phyloP scores from a whole-genome alignment of 768 basidiomycete species.

The Xerocomellus dryophilus region DNA sequence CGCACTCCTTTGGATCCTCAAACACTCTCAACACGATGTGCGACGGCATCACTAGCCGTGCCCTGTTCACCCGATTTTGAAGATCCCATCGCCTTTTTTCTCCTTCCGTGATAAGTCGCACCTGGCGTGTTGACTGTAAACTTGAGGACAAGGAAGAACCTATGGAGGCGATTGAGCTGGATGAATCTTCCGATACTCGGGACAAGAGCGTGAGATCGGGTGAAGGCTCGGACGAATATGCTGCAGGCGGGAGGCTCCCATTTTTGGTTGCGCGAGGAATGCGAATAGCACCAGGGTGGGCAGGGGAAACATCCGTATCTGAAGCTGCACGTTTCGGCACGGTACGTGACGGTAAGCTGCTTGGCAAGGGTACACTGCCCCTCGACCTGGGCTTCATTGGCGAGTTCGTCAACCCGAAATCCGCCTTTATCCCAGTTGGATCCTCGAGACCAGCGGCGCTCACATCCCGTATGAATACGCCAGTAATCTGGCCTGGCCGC shows the following conservation, averaged over 20 bases:
- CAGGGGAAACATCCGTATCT: slow-evolving; percentile 16
- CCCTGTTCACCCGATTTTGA: slow-evolving; percentile 62
- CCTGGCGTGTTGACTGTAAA: slow-evolving; percentile 4
- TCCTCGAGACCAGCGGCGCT: slow-evolving; percentile 48
- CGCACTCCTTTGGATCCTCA: slow-evolving; percentile 64
- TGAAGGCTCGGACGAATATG: slow-evolving; percentile 10
- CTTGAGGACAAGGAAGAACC: slow-evolving; percentile 23
- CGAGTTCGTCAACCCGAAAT: neutral
- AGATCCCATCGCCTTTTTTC: slow-evolving; percentile 57
- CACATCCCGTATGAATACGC: slow-evolving; percentile 82
- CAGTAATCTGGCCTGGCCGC: slow-evolving; percentile 65
- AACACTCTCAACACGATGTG: slow-evolving; percentile 64
- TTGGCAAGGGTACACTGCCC: slow-evolving; percentile 5
- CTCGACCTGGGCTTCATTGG: slow-evolving; percentile 7
- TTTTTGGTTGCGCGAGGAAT: slow-evolving; percentile 15
- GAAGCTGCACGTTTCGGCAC: slow-evolving; percentile 20
- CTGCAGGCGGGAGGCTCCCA: slow-evolving; percentile 12
- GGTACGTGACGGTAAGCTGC: neutral
- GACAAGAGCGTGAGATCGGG: slow-evolving; percentile 9
- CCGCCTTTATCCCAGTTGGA: slow-evolving; percentile 50
- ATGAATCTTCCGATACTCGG: slow-evolving; percentile 27
- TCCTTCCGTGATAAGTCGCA: slow-evolving; percentile 40
- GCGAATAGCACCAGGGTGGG: slow-evolving; percentile 5
- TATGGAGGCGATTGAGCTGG: slow-evolving; percentile 19
- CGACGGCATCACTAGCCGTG: slow-evolving; percentile 55